Percentiles rank a stretch among this genome's conserved stretches.
phyloP scores from a whole-genome alignment of 345 rosid genomes.

The Raphanus raphanistrum region DNA sequence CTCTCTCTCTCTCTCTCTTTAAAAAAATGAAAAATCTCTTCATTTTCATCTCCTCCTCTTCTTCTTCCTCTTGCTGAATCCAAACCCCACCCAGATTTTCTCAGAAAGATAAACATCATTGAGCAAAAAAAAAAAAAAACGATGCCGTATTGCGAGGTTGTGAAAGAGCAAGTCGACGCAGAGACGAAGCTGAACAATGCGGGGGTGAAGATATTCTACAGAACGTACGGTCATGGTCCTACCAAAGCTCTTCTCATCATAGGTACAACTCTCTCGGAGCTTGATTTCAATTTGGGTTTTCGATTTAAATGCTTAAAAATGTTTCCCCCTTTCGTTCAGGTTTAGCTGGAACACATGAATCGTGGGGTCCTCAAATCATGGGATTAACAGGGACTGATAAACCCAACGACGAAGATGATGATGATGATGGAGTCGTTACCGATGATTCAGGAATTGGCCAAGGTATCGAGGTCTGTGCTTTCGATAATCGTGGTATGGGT shows the following conservation, averaged over 20 bases:
- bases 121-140: constrained; percentile 24
- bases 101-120: not conserved
- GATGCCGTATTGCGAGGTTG: constrained; percentile 79
- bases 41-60: not conserved
- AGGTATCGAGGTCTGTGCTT: constrained; percentile 79
- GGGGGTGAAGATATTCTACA: constrained; percentile 65
- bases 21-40: constrained; percentile 1
- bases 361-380: constrained; percentile 87
- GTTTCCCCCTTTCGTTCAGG: constrained; percentile 45
- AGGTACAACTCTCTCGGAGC: constrained; percentile 41
- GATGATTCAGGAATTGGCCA: constrained; percentile 25
- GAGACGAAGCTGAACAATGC: constrained; percentile 45
- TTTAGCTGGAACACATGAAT: constrained; percentile 89
- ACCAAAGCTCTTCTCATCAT: constrained; percentile 80
- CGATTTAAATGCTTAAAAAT: not conserved
- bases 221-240: constrained; percentile 81
- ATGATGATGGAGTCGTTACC: constrained; percentile 4
- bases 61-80: not conserved
- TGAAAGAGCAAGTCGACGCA: constrained; percentile 27
- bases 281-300: not conserved
- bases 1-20: not conserved
- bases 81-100: not conserved
- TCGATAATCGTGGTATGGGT: constrained; percentile 99
- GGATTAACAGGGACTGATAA: constrained; percentile 59
- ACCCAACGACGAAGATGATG: constrained; percentile 59